These are phyloP conservation scores for Xylaria scruposa DNA, from an alignment of 495 filamentous ascomycete species.

Conservation along the genomic window DNA sequence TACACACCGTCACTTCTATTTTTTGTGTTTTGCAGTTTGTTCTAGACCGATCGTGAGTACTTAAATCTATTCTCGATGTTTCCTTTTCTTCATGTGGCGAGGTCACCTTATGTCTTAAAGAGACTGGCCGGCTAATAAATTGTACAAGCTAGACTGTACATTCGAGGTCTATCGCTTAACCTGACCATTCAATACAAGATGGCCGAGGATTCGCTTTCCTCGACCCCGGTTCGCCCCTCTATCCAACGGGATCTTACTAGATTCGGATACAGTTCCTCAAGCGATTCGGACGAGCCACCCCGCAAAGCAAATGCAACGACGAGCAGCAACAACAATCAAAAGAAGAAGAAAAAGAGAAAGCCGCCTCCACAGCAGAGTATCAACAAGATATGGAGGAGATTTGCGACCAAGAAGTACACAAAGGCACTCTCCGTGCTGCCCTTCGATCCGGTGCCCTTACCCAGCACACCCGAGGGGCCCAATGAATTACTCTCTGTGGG, in stretches of 20 bases:
- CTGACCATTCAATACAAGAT: conserved; percentile 6
- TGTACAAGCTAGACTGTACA: background rate
- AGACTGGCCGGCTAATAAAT: background rate
- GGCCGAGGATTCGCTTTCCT: conserved; percentile 1
- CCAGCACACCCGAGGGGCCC: conserved; percentile 51
- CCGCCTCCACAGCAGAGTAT: conserved; percentile 76
- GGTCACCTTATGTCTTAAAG: background rate
- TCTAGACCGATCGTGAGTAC: too few species aligned
- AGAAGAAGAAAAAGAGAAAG: conserved; percentile 62
- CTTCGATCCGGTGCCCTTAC: conserved; percentile 55
- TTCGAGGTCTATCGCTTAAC: background rate
- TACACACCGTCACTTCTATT: background rate
- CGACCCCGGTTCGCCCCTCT: conserved; percentile 10
- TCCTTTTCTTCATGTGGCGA: background rate
- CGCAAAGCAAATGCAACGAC: conserved; percentile 31
- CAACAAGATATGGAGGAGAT: conserved; percentile 81
- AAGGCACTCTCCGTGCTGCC: conserved; percentile 56
- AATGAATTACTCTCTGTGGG: conserved; percentile 60
- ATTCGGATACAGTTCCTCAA: conserved; percentile 48
- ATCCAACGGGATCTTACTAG: conserved; percentile 31
- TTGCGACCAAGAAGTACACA: conserved; percentile 66
- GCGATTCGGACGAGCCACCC: conserved; percentile 45
- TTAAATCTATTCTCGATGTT: background rate
- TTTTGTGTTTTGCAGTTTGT: background rate
- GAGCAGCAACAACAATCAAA: conserved; percentile 37